Base-by-base conservation (phyloP, 2,329 filamentous ascomycete genomes). In the Epichloe aotearoae region DNA sequence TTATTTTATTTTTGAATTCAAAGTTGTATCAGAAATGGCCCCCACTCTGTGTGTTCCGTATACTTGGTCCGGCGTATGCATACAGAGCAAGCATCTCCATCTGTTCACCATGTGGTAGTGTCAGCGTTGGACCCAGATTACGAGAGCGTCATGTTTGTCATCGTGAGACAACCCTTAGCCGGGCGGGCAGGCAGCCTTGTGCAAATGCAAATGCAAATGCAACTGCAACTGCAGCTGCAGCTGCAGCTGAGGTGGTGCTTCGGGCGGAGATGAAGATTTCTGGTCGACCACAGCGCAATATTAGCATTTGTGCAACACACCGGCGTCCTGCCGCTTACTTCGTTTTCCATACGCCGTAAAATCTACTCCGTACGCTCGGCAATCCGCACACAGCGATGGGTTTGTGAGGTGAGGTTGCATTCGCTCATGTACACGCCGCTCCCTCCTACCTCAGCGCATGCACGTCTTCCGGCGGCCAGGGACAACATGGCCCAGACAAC, bases 401-500 rank as follows among this genome's bases (percentile, higher is more conserved):
- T 40, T 38, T 17, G 17, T 19, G n/a, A 39, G 15, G 38, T 19
- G 30, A 44, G 20, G 39, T 49, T 49, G 30, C 47, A 49, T 43
- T 43, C 12, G 45, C 38, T 43, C 34, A 37, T 41, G 17, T 30
- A 49, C 47, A 42, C 47, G 15, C 47, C 5, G 49, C 11, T 10
- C 17, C 46, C 15, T 40, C 34, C 34, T n/a, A 14, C 20, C 41
- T 40, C 14, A 10, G n/a, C 20, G 26, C 39, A 42, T 54, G 56
- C 53, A 56, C 44, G 41, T 39, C 45, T 53, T 54, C 53, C 55
- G 56, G 55, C 50, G 56, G 53, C 53, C 56, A 52, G 52, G 55
- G 48, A 53, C 52, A 52, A 10, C 52, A 55, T 42, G 53, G 36
- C 17, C 26, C 15, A 17, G 38, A n/a, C n/a, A n/a, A n/a, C n/a